These are phyloP conservation scores for Penicillium frequentans DNA, from an alignment of 2,329 filamentous ascomycete species.

Conservation along the genomic window DNA sequence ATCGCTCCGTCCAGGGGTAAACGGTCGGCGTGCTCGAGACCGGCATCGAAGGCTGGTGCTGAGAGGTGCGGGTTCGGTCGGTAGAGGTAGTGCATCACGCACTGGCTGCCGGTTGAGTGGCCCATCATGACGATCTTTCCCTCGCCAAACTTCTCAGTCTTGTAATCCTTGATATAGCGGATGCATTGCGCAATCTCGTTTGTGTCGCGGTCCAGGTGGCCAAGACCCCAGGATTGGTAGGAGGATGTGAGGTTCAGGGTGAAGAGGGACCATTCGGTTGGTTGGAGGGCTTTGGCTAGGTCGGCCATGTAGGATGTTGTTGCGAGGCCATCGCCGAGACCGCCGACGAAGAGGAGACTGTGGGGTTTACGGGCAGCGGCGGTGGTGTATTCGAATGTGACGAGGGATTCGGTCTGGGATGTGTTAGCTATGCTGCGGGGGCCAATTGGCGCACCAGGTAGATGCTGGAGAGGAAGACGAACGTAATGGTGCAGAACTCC, in stretches of 20 bases:
- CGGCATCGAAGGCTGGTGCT: slow-evolving; percentile 30
- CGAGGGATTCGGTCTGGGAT: slow-evolving; percentile 32
- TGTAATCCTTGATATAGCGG: slow-evolving; percentile 48
- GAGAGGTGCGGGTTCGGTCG: slow-evolving; percentile 42
- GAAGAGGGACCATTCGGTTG: slow-evolving; percentile 55
- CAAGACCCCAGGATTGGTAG: slow-evolving; percentile 56
- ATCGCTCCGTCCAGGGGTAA: slow-evolving; percentile 70
- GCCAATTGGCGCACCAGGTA: background rate
- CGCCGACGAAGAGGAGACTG: slow-evolving; percentile 59
- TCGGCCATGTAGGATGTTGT: slow-evolving; percentile 55
- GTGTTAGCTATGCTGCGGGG: background rate
- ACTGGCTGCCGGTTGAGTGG: slow-evolving; percentile 68
- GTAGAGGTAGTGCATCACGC: slow-evolving; percentile 63
- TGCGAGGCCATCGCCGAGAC: slow-evolving; percentile 58
- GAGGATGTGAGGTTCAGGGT: slow-evolving; percentile 54
- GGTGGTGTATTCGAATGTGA: slow-evolving; percentile 43
- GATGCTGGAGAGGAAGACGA: slow-evolving; percentile 9
- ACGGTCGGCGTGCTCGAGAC: slow-evolving; percentile 39
- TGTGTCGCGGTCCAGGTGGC: slow-evolving; percentile 54
- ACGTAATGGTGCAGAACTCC: slow-evolving; percentile 41
- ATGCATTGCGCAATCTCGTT: slow-evolving; percentile 55
- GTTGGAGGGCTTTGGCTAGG: slow-evolving; percentile 49
- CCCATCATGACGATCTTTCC: slow-evolving; percentile 65
- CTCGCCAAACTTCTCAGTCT: slow-evolving; percentile 23
- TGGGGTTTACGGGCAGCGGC: slow-evolving; percentile 37